Percentiles rank a stretch among this genome's conserved stretches.
Evolutionary conservation across 2,329 filamentous ascomycete species (phyloP).

Genomic region (Xylaria sp.): DNA sequence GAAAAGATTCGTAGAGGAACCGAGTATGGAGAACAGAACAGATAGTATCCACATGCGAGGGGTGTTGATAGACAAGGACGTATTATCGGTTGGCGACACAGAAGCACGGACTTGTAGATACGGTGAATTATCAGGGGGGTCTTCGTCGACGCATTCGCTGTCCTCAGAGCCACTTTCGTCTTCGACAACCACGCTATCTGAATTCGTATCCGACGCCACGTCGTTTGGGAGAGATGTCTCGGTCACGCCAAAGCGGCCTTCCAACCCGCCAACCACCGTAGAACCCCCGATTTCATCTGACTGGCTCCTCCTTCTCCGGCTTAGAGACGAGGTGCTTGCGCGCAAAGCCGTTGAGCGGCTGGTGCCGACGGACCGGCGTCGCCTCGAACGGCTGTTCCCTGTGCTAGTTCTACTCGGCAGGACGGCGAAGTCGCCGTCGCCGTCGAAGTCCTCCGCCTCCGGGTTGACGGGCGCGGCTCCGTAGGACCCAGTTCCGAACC

Average conservation of each 20-base stretch:
- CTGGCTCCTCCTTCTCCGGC: slow-evolving; percentile 33
- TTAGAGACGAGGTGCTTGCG: slow-evolving; percentile 34
- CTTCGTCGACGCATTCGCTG: slow-evolving; percentile 43
- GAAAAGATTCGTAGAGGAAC: slow-evolving; percentile 83
- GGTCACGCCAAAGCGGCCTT: slow-evolving; percentile 56
- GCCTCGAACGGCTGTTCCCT: slow-evolving; percentile 30
- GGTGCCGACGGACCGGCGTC: slow-evolving; percentile 30
- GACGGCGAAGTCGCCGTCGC: slow-evolving; percentile 33
- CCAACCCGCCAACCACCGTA: slow-evolving; percentile 55
- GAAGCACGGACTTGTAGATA: slow-evolving; percentile 81
- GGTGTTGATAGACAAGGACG: slow-evolving; percentile 79
- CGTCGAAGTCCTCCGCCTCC: slow-evolving; percentile 39
- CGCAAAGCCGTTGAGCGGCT: slow-evolving; percentile 27
- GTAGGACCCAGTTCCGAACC: slow-evolving; percentile 63
- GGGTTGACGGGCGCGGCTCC: slow-evolving; percentile 56
- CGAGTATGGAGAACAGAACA: slow-evolving; percentile 77
- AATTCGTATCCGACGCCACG: slow-evolving; percentile 47
- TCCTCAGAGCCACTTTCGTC: slow-evolving; percentile 41
- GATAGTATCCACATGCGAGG: slow-evolving; percentile 86
- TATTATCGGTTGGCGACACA: slow-evolving; percentile 75
- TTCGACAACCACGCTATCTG: slow-evolving; percentile 31
- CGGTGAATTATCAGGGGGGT: slow-evolving; percentile 70
- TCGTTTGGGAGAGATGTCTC: slow-evolving; percentile 52
- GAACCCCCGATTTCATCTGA: slow-evolving; percentile 57
- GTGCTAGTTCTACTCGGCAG: slow-evolving; percentile 25